Evolutionary conservation across 495 filamentous ascomycete genomes (phyloP).

Genomic region (Aspergillus mulundensis): DNA sequence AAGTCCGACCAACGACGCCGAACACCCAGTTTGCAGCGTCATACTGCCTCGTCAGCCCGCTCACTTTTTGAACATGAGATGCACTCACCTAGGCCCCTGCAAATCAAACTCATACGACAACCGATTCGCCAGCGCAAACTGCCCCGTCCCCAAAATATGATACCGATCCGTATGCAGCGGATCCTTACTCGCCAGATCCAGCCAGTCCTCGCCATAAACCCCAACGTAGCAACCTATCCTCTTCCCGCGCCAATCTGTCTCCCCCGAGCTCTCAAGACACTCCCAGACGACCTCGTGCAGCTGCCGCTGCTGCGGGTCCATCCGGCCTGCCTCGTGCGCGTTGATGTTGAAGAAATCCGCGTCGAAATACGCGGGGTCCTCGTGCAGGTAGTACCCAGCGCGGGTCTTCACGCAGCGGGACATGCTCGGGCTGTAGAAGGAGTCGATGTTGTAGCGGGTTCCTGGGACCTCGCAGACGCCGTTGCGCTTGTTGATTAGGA

Average conservation of each 20-base stretch:
- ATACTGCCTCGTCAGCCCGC: neutral
- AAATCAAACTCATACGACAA: conserved; percentile 11
- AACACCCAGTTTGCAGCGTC: conserved; percentile 37
- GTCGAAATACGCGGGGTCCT: conserved; percentile 2
- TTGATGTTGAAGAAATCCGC: conserved; percentile 8
- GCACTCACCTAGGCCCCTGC: neutral
- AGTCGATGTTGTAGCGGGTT: conserved; percentile 2
- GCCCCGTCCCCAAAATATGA: neutral
- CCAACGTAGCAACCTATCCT: conserved; percentile 43
- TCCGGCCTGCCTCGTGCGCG: neutral
- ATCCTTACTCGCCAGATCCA: conserved; percentile 8
- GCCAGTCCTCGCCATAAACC: conserved; percentile 17
- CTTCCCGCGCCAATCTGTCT: conserved; percentile 21
- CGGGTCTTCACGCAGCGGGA: neutral
- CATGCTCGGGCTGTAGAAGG: conserved; percentile 1
- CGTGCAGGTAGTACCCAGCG: conserved; percentile 7
- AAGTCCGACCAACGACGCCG: conserved; percentile 27
- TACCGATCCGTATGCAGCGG: conserved; percentile 1
- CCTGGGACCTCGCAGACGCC: conserved; percentile 8
- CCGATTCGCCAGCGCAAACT: neutral
- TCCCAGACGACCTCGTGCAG: conserved; percentile 27
- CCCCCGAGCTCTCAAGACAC: conserved; percentile 22
- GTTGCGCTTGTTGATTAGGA: conserved; percentile 27
- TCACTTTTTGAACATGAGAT: too few species aligned
- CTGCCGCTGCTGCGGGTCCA: conserved; percentile 13